Percentiles rank a stretch among this genome's conserved stretches.
phyloP scores from a whole-genome alignment of 257 asterid genomes.

The Nemophila menziesii region DNA sequence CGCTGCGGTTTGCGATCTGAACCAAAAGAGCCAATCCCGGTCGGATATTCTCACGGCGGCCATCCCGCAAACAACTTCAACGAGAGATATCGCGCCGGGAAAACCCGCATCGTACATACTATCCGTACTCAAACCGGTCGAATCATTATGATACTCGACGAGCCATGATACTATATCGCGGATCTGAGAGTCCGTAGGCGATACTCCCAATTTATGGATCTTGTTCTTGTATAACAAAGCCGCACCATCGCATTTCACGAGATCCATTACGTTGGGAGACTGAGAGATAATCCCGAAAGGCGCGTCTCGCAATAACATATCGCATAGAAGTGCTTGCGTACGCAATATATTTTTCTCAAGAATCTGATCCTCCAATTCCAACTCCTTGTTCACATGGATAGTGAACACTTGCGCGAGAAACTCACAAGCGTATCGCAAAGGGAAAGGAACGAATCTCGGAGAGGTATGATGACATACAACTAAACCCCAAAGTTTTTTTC shows the following conservation, averaged over 20 bases:
- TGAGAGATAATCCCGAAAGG: constrained; percentile 84
- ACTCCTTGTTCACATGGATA: constrained; percentile 64
- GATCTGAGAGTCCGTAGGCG: constrained; percentile 60
- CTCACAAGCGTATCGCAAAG: constrained; percentile 86
- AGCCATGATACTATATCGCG: constrained; percentile 82
- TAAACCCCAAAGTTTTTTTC: constrained; percentile 85
- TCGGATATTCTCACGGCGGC: constrained; percentile 80
- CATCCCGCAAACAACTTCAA: constrained; percentile 79
- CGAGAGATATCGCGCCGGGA: constrained; percentile 81
- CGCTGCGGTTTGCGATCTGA: constrained; percentile 78
- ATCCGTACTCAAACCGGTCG: constrained; percentile 86
- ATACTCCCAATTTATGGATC: constrained; percentile 43
- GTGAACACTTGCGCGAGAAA: constrained; percentile 69
- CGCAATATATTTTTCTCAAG: constrained; percentile 76
- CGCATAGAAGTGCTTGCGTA: constrained; percentile 82
- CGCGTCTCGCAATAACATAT: constrained; percentile 78
- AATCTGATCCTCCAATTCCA: constrained; percentile 57
- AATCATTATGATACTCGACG: constrained; percentile 65
- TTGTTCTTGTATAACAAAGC: constrained; percentile 45
- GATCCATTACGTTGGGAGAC: constrained; percentile 82
- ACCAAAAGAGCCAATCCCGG: constrained; percentile 92
- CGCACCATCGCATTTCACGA: constrained; percentile 82
- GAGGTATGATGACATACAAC: constrained; percentile 87
- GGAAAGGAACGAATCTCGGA: constrained; percentile 94
- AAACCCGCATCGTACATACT: constrained; percentile 84